phyloP scores from a whole-genome alignment of 371 early-diverging fungal genomes.

The Chytridium lagenaria region DNA sequence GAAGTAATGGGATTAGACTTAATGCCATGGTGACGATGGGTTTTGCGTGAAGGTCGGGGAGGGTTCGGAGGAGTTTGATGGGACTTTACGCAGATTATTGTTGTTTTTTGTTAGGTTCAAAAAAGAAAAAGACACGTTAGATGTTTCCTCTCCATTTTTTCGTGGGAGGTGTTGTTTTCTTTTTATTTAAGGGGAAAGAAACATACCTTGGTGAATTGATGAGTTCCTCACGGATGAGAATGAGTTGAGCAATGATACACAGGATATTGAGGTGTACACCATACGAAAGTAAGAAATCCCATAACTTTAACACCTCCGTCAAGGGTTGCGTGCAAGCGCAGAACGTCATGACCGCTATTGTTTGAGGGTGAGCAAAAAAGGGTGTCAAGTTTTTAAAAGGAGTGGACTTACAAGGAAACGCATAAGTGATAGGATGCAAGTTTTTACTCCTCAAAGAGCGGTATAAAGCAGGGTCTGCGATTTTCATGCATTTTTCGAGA shows the following conservation, averaged over 20 bases:
- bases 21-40: conserved; percentile 61
- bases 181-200: not conserved
- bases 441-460: conserved; percentile 74
- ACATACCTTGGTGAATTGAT: conserved; percentile 62
- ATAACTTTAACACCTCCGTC: conserved; percentile 78
- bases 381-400: not conserved
- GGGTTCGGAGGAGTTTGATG: conserved; percentile 75
- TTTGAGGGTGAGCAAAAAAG: not conserved
- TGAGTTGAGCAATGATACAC: conserved; percentile 83
- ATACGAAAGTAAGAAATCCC: conserved; percentile 91
- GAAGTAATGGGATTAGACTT: conserved; percentile 68
- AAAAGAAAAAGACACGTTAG: not conserved
- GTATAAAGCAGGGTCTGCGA: conserved; percentile 78
- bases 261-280: conserved; percentile 92
- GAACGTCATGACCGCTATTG: conserved; percentile 86
- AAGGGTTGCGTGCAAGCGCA: conserved; percentile 89
- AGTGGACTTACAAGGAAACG: conserved; percentile 77
- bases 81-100: conserved; percentile 64
- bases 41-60: conserved; percentile 77
- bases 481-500: conserved; percentile 77
- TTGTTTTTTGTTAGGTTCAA: not conserved
- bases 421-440: conserved; percentile 80
- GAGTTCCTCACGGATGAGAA: conserved; percentile 76
- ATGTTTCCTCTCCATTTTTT: too few species aligned
- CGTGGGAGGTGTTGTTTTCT: not conserved